A percentile compares a stretch with the other conserved stretches of the same genome.
Conservation (phyloP, 2,329 filamentous ascomycete species). For the Talaromyces marneffei region DNA sequence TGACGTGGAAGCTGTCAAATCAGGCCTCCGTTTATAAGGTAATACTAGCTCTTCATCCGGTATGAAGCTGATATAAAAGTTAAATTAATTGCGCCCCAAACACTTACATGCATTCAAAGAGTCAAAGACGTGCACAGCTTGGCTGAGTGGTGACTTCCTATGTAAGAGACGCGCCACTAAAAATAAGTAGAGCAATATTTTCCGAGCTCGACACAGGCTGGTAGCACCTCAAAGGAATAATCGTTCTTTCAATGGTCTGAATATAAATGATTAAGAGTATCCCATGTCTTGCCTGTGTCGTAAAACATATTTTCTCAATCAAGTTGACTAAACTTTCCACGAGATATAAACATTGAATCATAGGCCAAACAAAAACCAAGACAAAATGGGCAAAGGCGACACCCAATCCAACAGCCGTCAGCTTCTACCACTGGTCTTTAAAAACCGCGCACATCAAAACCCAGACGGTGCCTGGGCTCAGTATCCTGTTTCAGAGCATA, state of each 20-base stretch:
- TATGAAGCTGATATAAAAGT: not conserved
- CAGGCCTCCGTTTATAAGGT: not conserved
- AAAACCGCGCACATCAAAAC: slow-evolving; percentile 4
- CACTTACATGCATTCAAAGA: not conserved
- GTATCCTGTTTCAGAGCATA: slow-evolving; percentile 5
- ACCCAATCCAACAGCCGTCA: slow-evolving; percentile 3
- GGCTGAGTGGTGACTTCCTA: not conserved
- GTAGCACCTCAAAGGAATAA: not conserved
- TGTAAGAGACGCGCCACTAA: not conserved
- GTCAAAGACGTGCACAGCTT: not conserved
- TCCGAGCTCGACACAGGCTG: not conserved
- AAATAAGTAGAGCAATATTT: not conserved
- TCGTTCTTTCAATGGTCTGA: not conserved
- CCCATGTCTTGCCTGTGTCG: not conserved
- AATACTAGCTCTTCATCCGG: not conserved
- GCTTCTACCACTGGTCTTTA: slow-evolving; percentile 2
- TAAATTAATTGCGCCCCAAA: not conserved
- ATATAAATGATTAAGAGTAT: not conserved
- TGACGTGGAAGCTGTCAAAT: not conserved
- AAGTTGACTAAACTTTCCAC: not conserved
- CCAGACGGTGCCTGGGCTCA: slow-evolving; percentile 10
- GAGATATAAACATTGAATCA: not conserved
- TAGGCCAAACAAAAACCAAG: not conserved
- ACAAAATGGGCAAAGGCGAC: slow-evolving; percentile 9
- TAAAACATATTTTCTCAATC: not conserved